Conservation (phyloP, 164 flowering plant genomes). For the Platanus orientalis region DNA sequence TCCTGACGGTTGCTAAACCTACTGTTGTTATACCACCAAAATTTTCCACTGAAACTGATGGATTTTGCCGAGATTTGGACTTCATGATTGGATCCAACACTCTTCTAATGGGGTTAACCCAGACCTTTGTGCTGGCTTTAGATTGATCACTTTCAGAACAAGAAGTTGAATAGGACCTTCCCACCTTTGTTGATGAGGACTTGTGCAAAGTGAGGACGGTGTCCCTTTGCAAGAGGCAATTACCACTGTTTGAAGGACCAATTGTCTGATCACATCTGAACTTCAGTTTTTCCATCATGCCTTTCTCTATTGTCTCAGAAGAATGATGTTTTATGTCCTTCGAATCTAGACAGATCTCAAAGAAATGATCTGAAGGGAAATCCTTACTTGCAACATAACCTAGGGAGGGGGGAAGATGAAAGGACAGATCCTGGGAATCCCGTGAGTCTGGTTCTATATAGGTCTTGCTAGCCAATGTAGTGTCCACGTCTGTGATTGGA, state of each 20-base stretch:
- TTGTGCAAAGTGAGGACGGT: slow-evolving; percentile 30
- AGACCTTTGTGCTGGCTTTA: slow-evolving; percentile 37
- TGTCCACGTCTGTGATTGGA: slow-evolving; percentile 15
- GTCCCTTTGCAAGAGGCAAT: slow-evolving; percentile 39
- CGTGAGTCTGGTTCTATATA: slow-evolving; percentile 10
- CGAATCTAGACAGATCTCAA: slow-evolving; percentile 29
- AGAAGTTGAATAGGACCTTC: slow-evolving; percentile 39
- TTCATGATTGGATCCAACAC: slow-evolving; percentile 72
- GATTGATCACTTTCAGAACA: slow-evolving; percentile 37
- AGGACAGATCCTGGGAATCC: slow-evolving; percentile 14
- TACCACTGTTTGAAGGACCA: slow-evolving; percentile 37
- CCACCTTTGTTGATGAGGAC: slow-evolving; percentile 55
- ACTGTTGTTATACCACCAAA: slow-evolving; percentile 9
- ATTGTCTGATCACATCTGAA: slow-evolving; percentile 25
- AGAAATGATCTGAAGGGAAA: slow-evolving; percentile 27
- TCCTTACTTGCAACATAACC: slow-evolving; percentile 3
- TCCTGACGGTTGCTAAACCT: slow-evolving; percentile 14
- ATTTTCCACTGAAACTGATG: slow-evolving; percentile 25
- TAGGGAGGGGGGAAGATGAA: slow-evolving; percentile 6
- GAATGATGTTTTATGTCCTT: slow-evolving; percentile 22
- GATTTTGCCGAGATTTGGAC: slow-evolving; percentile 58
- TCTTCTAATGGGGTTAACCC: slow-evolving; percentile 44
- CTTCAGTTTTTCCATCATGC: slow-evolving; percentile 17
- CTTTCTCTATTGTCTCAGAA: slow-evolving; percentile 18
- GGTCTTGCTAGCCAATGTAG: slow-evolving; percentile 11